Evolutionary conservation across 2,329 filamentous ascomycete species (phyloP).

Genomic region (Elsinoe batatas): DNA sequence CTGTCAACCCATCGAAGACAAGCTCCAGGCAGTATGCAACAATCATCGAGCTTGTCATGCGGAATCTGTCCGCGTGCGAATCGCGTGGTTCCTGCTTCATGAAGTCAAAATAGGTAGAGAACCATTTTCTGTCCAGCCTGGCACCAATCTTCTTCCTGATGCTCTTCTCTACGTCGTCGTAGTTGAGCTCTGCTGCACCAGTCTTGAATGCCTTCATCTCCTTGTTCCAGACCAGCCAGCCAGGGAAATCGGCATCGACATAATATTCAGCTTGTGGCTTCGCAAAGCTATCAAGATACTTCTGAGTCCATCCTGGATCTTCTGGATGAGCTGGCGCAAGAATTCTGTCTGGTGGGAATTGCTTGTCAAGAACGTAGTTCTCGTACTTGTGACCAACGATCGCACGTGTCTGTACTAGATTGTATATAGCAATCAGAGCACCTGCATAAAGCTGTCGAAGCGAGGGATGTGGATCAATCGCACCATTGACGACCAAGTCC

Average conservation of each 20-base stretch:
- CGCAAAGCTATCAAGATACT: conserved; percentile 69
- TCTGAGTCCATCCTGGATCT: conserved; percentile 66
- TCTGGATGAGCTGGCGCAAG: conserved; percentile 62
- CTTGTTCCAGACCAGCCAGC: conserved; percentile 94
- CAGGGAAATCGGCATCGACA: conserved; percentile 82
- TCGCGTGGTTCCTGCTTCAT: conserved; percentile 95
- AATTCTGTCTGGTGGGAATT: conserved; percentile 67
- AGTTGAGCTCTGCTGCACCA: conserved; percentile 59
- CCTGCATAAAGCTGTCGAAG: conserved; percentile 72
- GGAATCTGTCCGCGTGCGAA: conserved; percentile 69
- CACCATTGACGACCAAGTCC: conserved; percentile 68
- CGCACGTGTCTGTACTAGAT: conserved; percentile 77
- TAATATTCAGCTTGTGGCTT: conserved; percentile 74
- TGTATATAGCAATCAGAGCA: conserved; percentile 66
- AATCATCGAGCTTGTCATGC: conserved; percentile 77
- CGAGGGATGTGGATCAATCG: conserved; percentile 83
- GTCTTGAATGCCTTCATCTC: conserved; percentile 70
- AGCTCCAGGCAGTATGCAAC: conserved; percentile 85
- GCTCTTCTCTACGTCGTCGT: conserved; percentile 68
- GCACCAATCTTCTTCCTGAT: conserved; percentile 71
- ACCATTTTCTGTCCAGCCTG: conserved; percentile 74
- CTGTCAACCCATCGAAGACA: conserved; percentile 68
- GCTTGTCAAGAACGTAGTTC: conserved; percentile 74
- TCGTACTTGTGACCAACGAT: conserved; percentile 78
- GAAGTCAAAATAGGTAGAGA: conserved; percentile 78